Percentiles rank a stretch among this genome's conserved stretches.
These are phyloP conservation scores for Coemansia sp. DNA, from an alignment of 192 early-diverging fungal genomes.

Conservation along the genomic window DNA sequence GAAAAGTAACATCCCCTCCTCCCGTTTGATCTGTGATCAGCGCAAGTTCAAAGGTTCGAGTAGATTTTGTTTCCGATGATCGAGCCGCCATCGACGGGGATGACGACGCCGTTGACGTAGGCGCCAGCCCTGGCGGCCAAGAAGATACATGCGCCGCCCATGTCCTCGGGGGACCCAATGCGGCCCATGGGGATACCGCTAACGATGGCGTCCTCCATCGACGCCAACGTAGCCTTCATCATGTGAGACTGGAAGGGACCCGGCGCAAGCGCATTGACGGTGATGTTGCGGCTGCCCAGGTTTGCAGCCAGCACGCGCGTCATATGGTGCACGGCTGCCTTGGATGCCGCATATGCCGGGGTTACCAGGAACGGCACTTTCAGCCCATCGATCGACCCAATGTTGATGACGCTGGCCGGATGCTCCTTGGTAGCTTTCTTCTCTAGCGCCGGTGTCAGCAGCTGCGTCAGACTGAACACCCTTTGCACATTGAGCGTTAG, in stretches of 20 bases:
- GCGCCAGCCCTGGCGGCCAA: constrained; percentile 73
- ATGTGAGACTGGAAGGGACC: constrained; percentile 78
- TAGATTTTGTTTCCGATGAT: constrained; percentile 34
- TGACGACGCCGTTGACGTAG: constrained; percentile 81
- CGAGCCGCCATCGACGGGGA: constrained; percentile 82
- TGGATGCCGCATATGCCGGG: constrained; percentile 78
- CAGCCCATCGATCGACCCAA: constrained; percentile 76
- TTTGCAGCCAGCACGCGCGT: constrained; percentile 67
- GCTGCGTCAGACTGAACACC: constrained; percentile 78
- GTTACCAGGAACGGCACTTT: constrained; percentile 57
- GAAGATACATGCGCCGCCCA: constrained; percentile 85
- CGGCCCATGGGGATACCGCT: constrained; percentile 66
- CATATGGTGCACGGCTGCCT: constrained; percentile 79
- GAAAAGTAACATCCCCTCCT: too few species aligned
- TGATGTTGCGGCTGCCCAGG: constrained; percentile 61
- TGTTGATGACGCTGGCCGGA: constrained; percentile 88
- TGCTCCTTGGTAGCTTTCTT: constrained; percentile 56
- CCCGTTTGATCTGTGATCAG: too few species aligned
- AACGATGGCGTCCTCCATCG: constrained; percentile 59
- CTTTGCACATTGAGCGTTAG: constrained; percentile 86
- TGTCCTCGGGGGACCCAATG: constrained; percentile 82
- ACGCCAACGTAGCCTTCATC: constrained; percentile 68
- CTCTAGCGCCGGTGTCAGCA: constrained; percentile 70
- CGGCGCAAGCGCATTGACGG: constrained; percentile 72
- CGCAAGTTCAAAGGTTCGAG: constrained; percentile 11